Evolutionary conservation across 2,329 filamentous ascomycete genomes (phyloP).

Genomic region (Cladobotryum protrusum): DNA sequence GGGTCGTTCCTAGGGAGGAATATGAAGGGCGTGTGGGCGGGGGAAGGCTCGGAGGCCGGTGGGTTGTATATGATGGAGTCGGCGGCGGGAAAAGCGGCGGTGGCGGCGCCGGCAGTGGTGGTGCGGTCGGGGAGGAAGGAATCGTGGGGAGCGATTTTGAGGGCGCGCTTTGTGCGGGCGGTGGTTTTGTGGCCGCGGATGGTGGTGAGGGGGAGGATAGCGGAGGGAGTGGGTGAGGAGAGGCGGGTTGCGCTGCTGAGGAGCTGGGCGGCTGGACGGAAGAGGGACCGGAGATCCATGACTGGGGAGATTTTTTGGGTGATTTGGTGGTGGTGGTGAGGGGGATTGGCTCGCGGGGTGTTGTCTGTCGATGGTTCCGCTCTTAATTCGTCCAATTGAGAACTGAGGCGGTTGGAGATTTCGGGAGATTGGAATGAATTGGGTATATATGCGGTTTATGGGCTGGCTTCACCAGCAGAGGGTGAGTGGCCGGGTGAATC

Average conservation of each 20-base stretch:
- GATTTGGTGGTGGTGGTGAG: neutral
- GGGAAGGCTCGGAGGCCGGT: constrained; percentile 48
- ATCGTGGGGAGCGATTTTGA: constrained; percentile 55
- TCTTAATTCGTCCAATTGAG: no score
- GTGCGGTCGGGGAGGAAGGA: constrained; percentile 46
- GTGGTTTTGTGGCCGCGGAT: constrained; percentile 45
- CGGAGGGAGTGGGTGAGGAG: neutral
- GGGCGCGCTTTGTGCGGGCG: constrained; percentile 48
- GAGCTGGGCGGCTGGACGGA: constrained; percentile 30
- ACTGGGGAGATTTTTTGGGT: constrained; percentile 5
- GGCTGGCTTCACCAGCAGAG: constrained; percentile 11
- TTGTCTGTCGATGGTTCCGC: neutral
- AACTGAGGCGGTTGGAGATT: neutral
- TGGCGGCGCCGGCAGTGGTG: constrained; percentile 21
- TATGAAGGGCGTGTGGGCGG: constrained; percentile 59
- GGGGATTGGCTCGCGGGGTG: neutral
- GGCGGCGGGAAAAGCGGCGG: constrained; percentile 22
- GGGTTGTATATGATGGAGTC: constrained; percentile 51
- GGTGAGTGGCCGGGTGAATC: constrained; percentile 3
- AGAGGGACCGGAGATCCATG: constrained; percentile 32
- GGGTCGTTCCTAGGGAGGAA: constrained; percentile 56
- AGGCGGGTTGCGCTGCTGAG: constrained; percentile 21
- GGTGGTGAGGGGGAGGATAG: constrained; percentile 19
- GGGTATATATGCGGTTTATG: neutral
- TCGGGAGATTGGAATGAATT: neutral